phyloP scores from a whole-genome alignment of 2,329 filamentous ascomycete species.

The Endoconidiophora laricicola region DNA sequence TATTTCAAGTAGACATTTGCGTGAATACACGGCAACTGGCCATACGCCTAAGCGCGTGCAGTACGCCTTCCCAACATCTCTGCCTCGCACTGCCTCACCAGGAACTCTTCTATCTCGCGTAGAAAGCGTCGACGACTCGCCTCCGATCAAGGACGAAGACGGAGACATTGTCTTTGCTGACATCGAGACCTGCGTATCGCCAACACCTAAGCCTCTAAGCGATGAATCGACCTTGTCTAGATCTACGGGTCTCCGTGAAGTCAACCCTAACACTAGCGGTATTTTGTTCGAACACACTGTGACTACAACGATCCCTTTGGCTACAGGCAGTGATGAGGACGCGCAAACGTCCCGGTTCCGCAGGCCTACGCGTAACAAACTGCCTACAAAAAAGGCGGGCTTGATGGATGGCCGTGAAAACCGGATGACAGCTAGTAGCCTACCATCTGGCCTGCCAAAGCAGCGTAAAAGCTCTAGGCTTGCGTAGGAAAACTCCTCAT shows the following conservation, averaged over 20 bases:
- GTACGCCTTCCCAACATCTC: conserved; percentile 63
- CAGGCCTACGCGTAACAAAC: background rate
- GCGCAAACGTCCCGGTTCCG: background rate
- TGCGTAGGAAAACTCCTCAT: no score
- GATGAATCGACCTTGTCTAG: background rate
- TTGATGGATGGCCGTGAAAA: conserved; percentile 10
- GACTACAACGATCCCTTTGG: conserved; percentile 9
- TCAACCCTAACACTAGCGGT: conserved; percentile 29
- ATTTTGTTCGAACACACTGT: conserved; percentile 6
- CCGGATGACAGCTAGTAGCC: background rate
- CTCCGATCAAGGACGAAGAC: conserved; percentile 18
- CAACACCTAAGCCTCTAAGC: background rate
- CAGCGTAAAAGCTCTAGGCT: no score
- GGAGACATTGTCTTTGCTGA: conserved; percentile 28
- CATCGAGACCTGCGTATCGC: conserved; percentile 15
- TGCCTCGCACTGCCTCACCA: conserved; percentile 54
- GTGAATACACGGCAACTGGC: conserved; percentile 74
- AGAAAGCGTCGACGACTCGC: conserved; percentile 15
- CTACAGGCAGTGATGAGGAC: background rate
- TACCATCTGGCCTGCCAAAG: no score
- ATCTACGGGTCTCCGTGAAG: conserved; percentile 34
- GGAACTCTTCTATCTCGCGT: conserved; percentile 28
- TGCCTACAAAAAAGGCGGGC: conserved; percentile 10
- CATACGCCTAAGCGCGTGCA: conserved; percentile 65
- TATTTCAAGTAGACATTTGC: conserved; percentile 46